Conservation (phyloP, 2,329 filamentous ascomycete species). For the Nemania sp. region DNA sequence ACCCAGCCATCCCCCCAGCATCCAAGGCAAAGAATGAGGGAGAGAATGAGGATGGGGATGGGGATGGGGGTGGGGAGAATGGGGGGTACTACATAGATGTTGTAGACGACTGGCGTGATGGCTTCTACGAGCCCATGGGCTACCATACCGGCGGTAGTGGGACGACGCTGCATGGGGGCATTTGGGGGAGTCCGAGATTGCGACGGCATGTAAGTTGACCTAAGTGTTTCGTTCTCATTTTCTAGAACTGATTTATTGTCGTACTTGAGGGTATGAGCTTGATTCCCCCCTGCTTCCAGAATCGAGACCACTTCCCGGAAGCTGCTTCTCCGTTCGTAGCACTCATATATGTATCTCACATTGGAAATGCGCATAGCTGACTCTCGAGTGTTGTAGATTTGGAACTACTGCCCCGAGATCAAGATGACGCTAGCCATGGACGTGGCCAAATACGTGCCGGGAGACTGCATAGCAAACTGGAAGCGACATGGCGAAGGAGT, state of each 20-base stretch:
- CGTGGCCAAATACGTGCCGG: conserved; percentile 53
- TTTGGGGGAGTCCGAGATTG: conserved; percentile 53
- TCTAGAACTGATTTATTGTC: too few species aligned
- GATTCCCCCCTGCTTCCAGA: too few species aligned
- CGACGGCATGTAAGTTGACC: conserved; percentile 55
- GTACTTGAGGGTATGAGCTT: too few species aligned
- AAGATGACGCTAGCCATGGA: conserved; percentile 62
- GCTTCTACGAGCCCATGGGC: conserved; percentile 61
- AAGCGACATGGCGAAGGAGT: conserved; percentile 43
- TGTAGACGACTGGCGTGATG: conserved; percentile 55
- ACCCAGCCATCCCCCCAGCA: neutral
- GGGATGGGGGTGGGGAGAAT: conserved; percentile 32
- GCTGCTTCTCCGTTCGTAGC: too few species aligned
- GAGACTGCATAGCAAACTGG: conserved; percentile 50
- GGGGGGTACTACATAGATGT: conserved; percentile 44
- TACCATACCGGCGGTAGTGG: conserved; percentile 59
- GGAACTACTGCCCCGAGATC: conserved; percentile 61
- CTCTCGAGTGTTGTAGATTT: too few species aligned
- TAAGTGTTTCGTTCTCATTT: too few species aligned
- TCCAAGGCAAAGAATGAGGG: neutral
- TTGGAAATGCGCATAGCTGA: too few species aligned
- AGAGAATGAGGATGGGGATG: neutral
- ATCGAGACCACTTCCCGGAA: too few species aligned
- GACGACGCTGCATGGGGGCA: conserved; percentile 45
- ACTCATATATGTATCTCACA: too few species aligned